Base-by-base conservation (phyloP, 176 grass and related monocot species). In the Pontederia crassipes region DNA sequence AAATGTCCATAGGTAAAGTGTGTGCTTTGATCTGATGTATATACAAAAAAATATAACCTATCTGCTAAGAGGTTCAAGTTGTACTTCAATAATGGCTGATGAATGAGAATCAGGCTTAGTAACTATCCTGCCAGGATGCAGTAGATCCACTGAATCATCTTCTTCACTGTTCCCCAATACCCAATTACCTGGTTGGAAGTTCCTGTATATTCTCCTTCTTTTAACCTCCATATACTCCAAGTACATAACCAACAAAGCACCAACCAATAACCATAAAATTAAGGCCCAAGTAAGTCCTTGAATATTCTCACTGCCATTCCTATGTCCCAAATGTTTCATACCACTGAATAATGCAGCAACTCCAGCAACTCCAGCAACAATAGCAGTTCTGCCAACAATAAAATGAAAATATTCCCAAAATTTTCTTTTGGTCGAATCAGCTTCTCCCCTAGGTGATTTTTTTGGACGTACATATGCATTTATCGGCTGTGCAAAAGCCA, bases 291-390 rank as follows among this genome's bases (percentile, higher is more conserved):
- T 78, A 48, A 95, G 82, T 53, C 89, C 81, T 72, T 95, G 67
- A 46, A 83, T 68, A 57, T 81, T 88, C 64, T 88, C 80, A 67
- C 72, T 79, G 40, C 80, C 85, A 52, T 89, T 83, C 46, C 81
- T 76, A 11, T 89, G 66, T n/a, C 85, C 89, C 61, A 95, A 77
- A 80, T 95, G 85, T 55, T 85, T 69, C 79, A 95, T 85, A 5
- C 85, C 85, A 11, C 77, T 80, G 69, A 89, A 85, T 20, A 95
- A 79, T 15, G 89, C n/a, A n/a, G n/a, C n/a, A n/a, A n/a, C n/a
- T n/a, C n/a, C 61, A 3, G 77, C 55, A 1, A 32, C 63, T 79
- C 85, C 89, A 12, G 45, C 72, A 11, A 85, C 16, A 11, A 59
- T 62, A 70, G 81, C 81, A 48, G 75, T 61, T 27, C 81, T 79